Conservation (phyloP, 768 basidiomycete species). For the Suillus paluster region DNA sequence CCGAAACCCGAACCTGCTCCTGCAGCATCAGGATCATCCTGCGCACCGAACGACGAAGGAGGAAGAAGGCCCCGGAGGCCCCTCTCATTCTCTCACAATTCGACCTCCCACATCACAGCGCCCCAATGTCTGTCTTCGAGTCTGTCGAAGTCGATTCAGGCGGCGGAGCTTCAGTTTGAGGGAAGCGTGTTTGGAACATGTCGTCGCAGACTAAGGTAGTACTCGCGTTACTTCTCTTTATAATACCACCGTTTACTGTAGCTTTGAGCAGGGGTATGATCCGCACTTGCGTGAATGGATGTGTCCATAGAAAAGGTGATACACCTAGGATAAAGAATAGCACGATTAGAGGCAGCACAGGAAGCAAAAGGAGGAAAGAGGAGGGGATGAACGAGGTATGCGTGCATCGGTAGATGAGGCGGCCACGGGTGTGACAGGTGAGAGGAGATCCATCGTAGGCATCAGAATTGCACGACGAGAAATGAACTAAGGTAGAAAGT, state of each 20-base stretch:
- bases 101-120: constrained; percentile 66
- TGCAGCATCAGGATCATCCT: constrained; percentile 10
- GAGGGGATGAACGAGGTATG: constrained; percentile 56
- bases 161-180: constrained; percentile 21
- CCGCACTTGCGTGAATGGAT: constrained; percentile 46
- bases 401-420: constrained; percentile 54
- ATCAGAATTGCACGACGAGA: constrained; percentile 55
- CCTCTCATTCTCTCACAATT: constrained; percentile 84
- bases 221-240: background rate
- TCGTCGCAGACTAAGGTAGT: background rate
- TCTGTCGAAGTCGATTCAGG: constrained; percentile 64
- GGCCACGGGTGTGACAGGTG: constrained; percentile 54
- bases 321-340: constrained; percentile 52
- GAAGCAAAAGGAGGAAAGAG: too few species aligned
- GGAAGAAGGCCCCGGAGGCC: constrained; percentile 29
- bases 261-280: constrained; percentile 34
- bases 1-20: too few species aligned
- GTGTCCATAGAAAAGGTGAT: constrained; percentile 53
- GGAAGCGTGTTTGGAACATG: constrained; percentile 18
- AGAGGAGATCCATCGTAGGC: constrained; percentile 53
- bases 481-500: background rate
- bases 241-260: background rate
- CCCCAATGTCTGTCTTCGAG: constrained; percentile 69
- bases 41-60: background rate
- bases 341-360: constrained; percentile 34